Base-by-base conservation (phyloP, 225 moss, liverwort and hornwort species). In the Pseudisothecium myosuroides region DNA sequence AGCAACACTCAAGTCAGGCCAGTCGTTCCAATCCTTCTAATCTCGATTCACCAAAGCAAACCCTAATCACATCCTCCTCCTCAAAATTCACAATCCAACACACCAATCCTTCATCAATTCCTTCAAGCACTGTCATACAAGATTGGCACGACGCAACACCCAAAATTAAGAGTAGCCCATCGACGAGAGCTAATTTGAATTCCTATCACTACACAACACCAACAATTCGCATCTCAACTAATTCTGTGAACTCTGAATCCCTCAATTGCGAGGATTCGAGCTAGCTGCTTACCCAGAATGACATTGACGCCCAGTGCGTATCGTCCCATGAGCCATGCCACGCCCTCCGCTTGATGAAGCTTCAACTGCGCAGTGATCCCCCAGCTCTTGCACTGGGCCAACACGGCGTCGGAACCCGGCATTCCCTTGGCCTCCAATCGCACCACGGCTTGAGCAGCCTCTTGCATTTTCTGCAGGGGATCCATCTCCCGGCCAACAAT, bases 271-370 rank as follows among this genome's bases (percentile, higher is more conserved):
- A 77, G 26, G 27, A 54, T 80, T 71, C 41, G n/a, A n/a, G n/a
- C n/a, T 2, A n/a, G 49, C 49, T 71, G 32, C 37, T 39, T 15
- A 90, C 95, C 91, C 10, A 98, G 91, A 90, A 98, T 96, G 81
- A 95, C 95, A 83, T 94, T 98, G 81, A 94, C 95, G 34, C 98
- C 98, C 41, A 88, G 80, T 26, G 82, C 67, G 81, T 94, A 96
- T 76, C 95, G 95, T n/a, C 93, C 94, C 59, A 98, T 93, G 82
- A 98, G 98, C 98, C 98, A 98, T 14, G 92, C 87, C 59, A 98
- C 93, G 27, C 98, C 97, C 87, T 96, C 94, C 28, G 94, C 95
- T 88, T 98, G 97, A 87, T 98, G 94, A n/a, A 58, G 87, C 90
- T 98, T 98, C 91, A 98, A 74, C 22, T 94, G 84, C 26, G 96